Conservation (phyloP, 345 rosid genomes). For the Geranium rotundifolium region DNA sequence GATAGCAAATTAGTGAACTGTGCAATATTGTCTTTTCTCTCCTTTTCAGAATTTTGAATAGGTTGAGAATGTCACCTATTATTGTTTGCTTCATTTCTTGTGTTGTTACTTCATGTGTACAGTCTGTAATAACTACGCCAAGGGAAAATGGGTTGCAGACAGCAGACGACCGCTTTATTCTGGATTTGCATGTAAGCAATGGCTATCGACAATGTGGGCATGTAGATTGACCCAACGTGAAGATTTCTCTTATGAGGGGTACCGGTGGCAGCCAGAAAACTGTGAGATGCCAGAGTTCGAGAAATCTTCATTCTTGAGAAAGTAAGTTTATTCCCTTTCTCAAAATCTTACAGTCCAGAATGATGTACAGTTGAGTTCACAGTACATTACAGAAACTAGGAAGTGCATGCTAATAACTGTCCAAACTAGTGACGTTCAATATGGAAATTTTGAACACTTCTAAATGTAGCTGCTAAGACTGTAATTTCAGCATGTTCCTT, state of each 20-base stretch:
- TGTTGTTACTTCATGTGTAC: slow-evolving; percentile 12
- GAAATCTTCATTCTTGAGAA: slow-evolving; percentile 43
- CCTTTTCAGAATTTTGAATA: neutral
- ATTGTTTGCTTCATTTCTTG: neutral
- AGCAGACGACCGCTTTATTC: slow-evolving; percentile 48
- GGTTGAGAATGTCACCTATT: neutral
- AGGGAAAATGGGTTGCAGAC: slow-evolving; percentile 57
- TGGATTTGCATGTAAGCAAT: slow-evolving; percentile 49
- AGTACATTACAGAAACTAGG: neutral
- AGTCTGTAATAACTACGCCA: slow-evolving; percentile 52
- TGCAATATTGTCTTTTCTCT: too few species aligned
- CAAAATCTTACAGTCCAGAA: neutral
- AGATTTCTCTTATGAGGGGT: slow-evolving; percentile 66
- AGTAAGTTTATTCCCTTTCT: slow-evolving; percentile 19
- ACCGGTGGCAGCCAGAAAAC: slow-evolving; percentile 68
- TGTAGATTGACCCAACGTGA: slow-evolving; percentile 49
- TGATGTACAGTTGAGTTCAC: neutral
- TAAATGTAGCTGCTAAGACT: too few species aligned
- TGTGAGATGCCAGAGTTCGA: slow-evolving; percentile 62
- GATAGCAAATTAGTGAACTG: too few species aligned
- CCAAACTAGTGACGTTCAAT: neutral
- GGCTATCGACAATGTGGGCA: slow-evolving; percentile 72
- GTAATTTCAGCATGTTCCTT: too few species aligned
- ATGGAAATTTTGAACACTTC: too few species aligned
- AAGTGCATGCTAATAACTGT: too few species aligned